Evolutionary conservation across 495 filamentous ascomycete genomes (phyloP).

Genomic region (Zalerion maritima): DNA sequence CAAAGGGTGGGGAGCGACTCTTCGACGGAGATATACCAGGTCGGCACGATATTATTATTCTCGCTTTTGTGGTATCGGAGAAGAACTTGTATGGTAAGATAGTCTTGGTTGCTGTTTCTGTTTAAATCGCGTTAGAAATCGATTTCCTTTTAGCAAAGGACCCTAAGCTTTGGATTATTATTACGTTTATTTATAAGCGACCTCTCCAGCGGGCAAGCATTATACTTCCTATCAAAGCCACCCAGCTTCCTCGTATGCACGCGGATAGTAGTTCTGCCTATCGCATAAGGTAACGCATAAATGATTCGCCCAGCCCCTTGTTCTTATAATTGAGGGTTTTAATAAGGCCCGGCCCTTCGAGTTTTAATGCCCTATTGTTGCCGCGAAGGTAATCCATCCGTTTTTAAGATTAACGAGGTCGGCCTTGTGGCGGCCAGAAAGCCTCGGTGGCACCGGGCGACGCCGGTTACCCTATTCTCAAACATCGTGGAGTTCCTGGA

Average conservation of each 20-base stretch:
- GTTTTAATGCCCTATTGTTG: conserved; percentile 1
- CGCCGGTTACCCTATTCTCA: conserved; percentile 7
- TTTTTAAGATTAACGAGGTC: conserved; percentile 6
- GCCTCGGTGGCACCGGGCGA: conserved; percentile 7
- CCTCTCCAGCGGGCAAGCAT: conserved; percentile 3
- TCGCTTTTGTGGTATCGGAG: conserved; percentile 7
- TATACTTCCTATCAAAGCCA: conserved; percentile 9
- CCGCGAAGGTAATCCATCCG: conserved; percentile 7
- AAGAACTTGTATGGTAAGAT: conserved; percentile 6
- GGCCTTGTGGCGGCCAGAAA: conserved; percentile 8
- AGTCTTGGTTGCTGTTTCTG: conserved; percentile 6
- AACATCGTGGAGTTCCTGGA: conserved; percentile 7
- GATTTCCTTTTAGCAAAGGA: conserved; percentile 9
- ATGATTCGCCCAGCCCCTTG: conserved; percentile 8
- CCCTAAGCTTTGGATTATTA: conserved; percentile 5
- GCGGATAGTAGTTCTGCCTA: conserved; percentile 6
- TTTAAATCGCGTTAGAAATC: conserved; percentile 7
- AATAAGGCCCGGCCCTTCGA: conserved; percentile 7
- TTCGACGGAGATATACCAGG: conserved; percentile 8
- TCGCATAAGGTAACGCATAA: conserved; percentile 8
- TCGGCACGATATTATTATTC: conserved; percentile 6
- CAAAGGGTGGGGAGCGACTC: conserved; percentile 6
- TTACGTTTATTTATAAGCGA: conserved; percentile 6
- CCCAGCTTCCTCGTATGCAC: conserved; percentile 7
- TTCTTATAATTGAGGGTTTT: conserved; percentile 9